Percentiles rank a stretch among this genome's conserved stretches.
phyloP scores from a whole-genome alignment of 176 grass and related monocot species.

The Oryza glumipatula region DNA sequence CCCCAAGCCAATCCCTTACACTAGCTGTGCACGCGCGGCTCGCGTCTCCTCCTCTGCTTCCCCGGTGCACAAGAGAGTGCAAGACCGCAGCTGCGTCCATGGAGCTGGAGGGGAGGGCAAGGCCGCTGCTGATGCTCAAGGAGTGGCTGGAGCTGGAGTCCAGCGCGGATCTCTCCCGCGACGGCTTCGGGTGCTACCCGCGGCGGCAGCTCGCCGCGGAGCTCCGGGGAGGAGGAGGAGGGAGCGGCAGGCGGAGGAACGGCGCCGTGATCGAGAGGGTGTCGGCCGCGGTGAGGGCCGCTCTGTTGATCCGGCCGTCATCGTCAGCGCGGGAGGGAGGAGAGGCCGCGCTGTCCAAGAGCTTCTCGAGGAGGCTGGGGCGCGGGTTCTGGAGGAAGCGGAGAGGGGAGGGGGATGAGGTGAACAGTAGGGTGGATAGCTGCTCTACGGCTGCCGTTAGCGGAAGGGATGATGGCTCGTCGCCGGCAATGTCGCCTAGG shows the following conservation, averaged over 20 bases:
- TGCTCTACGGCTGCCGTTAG: constrained; percentile 28
- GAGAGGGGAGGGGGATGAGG: constrained; percentile 16
- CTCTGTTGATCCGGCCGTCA: constrained; percentile 29
- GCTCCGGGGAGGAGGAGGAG: constrained; percentile 29
- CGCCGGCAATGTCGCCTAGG: constrained; percentile 30
- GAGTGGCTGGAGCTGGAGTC: constrained; percentile 77
- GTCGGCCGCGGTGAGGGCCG: constrained; percentile 52
- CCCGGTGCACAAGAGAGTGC: constrained; percentile 9
- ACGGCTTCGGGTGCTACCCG: constrained; percentile 56
- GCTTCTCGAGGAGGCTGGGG: constrained; percentile 33
- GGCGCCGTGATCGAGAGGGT: constrained; percentile 49
- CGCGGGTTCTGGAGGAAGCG: constrained; percentile 63
- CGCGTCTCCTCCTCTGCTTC: constrained; percentile 20
- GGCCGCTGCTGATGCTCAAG: constrained; percentile 63
- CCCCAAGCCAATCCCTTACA: background rate
- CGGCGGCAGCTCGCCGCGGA: constrained; percentile 55
- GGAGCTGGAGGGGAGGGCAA: constrained; percentile 39
- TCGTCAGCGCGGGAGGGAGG: constrained; percentile 14
- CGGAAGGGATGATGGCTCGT: constrained; percentile 6
- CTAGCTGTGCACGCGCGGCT: background rate
- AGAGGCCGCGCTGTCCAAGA: constrained; percentile 41
- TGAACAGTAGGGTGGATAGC: constrained; percentile 4
- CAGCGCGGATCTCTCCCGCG: constrained; percentile 54
- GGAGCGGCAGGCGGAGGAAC: constrained; percentile 23
- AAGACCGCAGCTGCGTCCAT: constrained; percentile 12